Conservation (phyloP, 306 rosid genomes). For the Trichosanthes truncata region DNA sequence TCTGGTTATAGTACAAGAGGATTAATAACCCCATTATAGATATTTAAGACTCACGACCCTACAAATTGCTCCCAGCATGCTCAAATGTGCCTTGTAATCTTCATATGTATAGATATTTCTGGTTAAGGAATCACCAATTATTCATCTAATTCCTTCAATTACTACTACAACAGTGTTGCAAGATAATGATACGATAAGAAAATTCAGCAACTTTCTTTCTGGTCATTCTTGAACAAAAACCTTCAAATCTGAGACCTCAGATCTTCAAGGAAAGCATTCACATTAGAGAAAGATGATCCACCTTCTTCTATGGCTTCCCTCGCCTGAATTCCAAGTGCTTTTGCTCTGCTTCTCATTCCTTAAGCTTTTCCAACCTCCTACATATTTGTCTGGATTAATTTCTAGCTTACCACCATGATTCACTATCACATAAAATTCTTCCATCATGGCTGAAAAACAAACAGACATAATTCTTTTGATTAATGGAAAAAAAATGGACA, state of each 20-base stretch:
- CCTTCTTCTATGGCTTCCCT: conserved; percentile 21
- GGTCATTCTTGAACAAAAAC: neutral
- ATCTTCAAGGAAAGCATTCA: conserved; percentile 17
- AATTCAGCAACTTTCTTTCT: neutral
- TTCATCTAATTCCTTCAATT: neutral
- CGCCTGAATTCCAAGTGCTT: conserved; percentile 11
- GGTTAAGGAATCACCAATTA: neutral
- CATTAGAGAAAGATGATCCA: conserved; percentile 19
- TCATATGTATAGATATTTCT: neutral
- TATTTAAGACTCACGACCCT: neutral
- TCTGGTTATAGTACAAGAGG: neutral
- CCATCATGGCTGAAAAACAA: no score
- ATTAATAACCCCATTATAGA: neutral
- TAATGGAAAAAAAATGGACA: no score
- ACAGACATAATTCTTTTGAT: no score
- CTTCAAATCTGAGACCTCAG: conserved; percentile 4
- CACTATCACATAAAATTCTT: no score
- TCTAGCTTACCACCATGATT: no score
- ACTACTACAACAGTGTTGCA: neutral
- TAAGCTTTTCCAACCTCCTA: no score
- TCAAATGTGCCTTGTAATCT: neutral
- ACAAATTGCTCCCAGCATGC: neutral
- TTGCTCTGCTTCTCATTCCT: conserved; percentile 22
- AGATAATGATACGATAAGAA: neutral
- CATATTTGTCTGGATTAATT: no score